These are phyloP conservation scores for Xylariaceae sp. DNA, from an alignment of 2,329 filamentous ascomycete species.

Conservation along the genomic window DNA sequence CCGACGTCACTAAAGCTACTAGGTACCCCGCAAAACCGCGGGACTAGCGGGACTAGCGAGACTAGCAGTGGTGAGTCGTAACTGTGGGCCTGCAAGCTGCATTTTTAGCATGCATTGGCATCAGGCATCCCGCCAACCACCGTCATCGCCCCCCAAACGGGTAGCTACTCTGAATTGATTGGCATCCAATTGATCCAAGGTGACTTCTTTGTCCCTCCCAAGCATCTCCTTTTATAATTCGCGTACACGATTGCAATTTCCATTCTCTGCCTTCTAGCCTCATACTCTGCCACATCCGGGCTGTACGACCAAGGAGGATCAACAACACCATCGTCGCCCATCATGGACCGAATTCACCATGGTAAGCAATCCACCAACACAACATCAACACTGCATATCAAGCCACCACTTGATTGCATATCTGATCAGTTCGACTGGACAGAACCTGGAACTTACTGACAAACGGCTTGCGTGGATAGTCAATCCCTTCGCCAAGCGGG, in stretches of 20 bases:
- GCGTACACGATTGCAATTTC: background rate
- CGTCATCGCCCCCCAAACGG: conserved; percentile 9
- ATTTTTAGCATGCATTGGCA: conserved; percentile 1
- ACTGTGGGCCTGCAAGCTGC: background rate
- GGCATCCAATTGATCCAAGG: background rate
- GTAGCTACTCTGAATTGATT: background rate
- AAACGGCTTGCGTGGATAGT: conserved; percentile 40
- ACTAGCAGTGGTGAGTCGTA: too few species aligned
- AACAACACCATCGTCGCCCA: conserved; percentile 4
- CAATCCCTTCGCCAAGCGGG: conserved; percentile 74
- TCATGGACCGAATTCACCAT: conserved; percentile 32
- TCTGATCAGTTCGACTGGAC: background rate
- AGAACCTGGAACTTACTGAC: conserved; percentile 6
- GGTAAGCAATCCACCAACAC: conserved; percentile 20
- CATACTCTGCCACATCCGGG: background rate
- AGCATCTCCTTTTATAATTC: background rate
- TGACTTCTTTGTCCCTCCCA: background rate
- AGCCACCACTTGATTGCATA: background rate
- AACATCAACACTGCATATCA: background rate
- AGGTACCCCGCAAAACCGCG: background rate
- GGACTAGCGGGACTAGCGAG: too few species aligned
- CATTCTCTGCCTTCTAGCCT: background rate
- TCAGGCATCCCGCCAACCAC: conserved; percentile 11
- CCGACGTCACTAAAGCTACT: background rate
- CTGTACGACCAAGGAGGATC: background rate